Percentiles rank a stretch among this genome's conserved stretches.
Evolutionary conservation across 805 yeast genomes (phyloP).

Genomic region (Metschnikowia arizonensis): DNA sequence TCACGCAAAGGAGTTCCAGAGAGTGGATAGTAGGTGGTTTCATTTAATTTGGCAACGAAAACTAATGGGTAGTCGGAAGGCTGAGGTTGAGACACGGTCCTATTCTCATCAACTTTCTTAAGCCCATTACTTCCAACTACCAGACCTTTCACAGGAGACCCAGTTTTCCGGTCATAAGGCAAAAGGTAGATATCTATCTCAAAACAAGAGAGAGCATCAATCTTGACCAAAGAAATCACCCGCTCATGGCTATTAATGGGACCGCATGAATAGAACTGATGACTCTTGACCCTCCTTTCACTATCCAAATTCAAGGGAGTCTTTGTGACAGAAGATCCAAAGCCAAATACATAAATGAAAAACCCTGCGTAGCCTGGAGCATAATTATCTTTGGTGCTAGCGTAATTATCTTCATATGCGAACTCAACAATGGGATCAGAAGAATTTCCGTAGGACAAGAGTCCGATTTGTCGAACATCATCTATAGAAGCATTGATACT

Average conservation of each 20-base stretch:
- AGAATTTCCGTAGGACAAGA: neutral
- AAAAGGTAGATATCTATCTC: too few relatives aligned
- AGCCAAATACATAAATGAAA: too few relatives aligned
- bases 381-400: too few relatives aligned
- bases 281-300: neutral
- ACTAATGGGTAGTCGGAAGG: neutral
- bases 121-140: too few relatives aligned
- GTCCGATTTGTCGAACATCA: neutral
- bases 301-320: neutral
- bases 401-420: too few relatives aligned
- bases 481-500: neutral
- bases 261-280: neutral
- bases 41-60: neutral
- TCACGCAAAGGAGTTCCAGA: neutral
- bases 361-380: too few relatives aligned
- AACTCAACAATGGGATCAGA: neutral
- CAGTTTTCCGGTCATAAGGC: too few relatives aligned
- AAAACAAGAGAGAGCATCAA: neutral
- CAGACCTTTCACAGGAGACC: neutral
- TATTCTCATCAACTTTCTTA: neutral
- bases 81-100: neutral
- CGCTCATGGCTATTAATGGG: neutral
- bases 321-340: too few relatives aligned
- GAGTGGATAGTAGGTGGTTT: neutral
- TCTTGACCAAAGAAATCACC: neutral